Percentiles rank a stretch among this genome's conserved stretches.
phyloP scores from a whole-genome alignment of 345 rosid species.

The Melaleuca quinquenervia region DNA sequence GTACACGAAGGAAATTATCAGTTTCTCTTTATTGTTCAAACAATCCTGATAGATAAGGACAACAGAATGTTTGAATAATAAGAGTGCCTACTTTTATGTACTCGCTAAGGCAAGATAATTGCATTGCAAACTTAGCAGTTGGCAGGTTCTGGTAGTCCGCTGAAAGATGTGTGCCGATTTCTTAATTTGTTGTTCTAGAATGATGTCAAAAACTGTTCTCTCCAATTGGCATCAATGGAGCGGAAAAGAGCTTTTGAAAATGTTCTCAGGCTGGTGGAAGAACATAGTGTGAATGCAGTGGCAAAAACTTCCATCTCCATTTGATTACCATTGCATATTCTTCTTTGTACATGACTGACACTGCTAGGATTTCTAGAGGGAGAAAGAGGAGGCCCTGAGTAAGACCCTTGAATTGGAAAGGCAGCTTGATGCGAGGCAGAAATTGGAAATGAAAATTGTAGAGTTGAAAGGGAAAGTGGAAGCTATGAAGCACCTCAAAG shows the following conservation, averaged over 20 bases:
- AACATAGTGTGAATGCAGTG: constrained; percentile 35
- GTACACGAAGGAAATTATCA: neutral
- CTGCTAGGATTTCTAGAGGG: constrained; percentile 39
- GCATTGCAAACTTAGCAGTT: neutral
- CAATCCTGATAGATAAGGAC: neutral
- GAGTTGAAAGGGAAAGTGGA: constrained; percentile 72
- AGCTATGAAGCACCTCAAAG: constrained; percentile 74
- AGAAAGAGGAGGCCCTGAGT: constrained; percentile 53
- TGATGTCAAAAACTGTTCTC: constrained; percentile 44
- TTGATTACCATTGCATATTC: neutral
- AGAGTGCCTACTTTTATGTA: neutral
- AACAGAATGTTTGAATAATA: neutral
- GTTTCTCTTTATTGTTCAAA: neutral
- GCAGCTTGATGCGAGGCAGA: constrained; percentile 60
- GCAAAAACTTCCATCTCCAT: neutral
- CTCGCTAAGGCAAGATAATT: neutral
- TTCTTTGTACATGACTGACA: neutral
- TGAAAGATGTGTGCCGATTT: constrained; percentile 1
- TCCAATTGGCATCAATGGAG: constrained; percentile 70
- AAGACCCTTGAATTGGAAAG: constrained; percentile 57
- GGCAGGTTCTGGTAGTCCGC: neutral
- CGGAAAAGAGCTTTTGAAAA: constrained; percentile 69
- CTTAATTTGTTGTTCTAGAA: constrained; percentile 28
- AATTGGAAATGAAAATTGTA: constrained; percentile 77
- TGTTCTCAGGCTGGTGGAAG: constrained; percentile 61